phyloP scores from a whole-genome alignment of 129 eudicot genomes.

The Glebionis coronaria region DNA sequence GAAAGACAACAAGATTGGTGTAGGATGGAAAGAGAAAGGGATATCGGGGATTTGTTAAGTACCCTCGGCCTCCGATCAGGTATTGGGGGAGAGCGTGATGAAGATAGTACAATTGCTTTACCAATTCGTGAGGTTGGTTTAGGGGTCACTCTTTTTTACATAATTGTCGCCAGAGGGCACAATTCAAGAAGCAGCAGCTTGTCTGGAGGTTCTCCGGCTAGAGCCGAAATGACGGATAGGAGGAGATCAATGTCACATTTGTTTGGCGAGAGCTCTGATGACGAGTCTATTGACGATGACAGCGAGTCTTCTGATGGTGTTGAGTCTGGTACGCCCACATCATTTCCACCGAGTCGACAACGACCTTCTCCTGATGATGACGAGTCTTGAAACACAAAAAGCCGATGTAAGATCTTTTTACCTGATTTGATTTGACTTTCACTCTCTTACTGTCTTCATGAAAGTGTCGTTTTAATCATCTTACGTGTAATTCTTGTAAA shows the following conservation, averaged over 20 bases:
- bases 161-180: too few species aligned
- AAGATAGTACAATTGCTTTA: slow-evolving; percentile 33
- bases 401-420: slow-evolving; percentile 16
- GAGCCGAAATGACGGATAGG: slow-evolving; percentile 40
- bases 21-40: slow-evolving; percentile 72
- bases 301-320: slow-evolving; percentile 52
- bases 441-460: too few species aligned
- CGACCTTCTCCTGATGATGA: slow-evolving; percentile 41
- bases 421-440: neutral
- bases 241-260: slow-evolving; percentile 51
- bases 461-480: too few species aligned
- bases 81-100: slow-evolving; percentile 48
- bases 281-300: slow-evolving; percentile 41
- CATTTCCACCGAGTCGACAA: slow-evolving; percentile 26
- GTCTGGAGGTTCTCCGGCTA: slow-evolving; percentile 50
- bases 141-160: slow-evolving; percentile 56
- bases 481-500: too few species aligned
- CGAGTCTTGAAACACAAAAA: slow-evolving; percentile 16
- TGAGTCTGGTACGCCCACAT: slow-evolving; percentile 25
- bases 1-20: slow-evolving; percentile 73
- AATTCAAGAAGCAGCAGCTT: slow-evolving; percentile 48
- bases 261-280: slow-evolving; percentile 64
- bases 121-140: slow-evolving; percentile 54
- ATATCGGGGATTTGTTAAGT: slow-evolving; percentile 71
- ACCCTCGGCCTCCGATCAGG: slow-evolving; percentile 59